Percentiles rank a stretch among this genome's conserved stretches.
phyloP scores from a whole-genome alignment of 768 basidiomycete species.

The Leucocoprinus sp. region DNA sequence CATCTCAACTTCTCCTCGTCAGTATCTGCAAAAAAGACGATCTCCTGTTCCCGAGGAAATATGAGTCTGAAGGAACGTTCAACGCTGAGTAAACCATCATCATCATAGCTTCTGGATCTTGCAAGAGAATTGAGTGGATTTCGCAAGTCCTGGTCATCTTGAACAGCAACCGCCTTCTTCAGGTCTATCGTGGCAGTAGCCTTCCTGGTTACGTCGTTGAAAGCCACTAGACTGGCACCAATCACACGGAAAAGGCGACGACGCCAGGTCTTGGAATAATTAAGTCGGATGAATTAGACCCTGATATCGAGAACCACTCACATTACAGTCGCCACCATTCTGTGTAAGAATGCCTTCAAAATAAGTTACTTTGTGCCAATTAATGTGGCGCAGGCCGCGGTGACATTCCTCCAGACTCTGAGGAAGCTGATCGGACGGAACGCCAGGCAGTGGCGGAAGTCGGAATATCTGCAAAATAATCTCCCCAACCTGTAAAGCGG shows the following conservation, averaged over 20 bases:
- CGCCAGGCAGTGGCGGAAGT: slow-evolving; percentile 80
- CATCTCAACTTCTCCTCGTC: slow-evolving; percentile 83
- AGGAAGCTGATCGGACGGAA: slow-evolving; percentile 70
- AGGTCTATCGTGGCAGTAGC: slow-evolving; percentile 87
- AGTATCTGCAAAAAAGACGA: slow-evolving; percentile 86
- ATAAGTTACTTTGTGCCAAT: slow-evolving; percentile 93
- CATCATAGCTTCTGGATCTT: slow-evolving; percentile 32
- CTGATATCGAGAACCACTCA: slow-evolving; percentile 30
- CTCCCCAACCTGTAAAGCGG: slow-evolving; percentile 73
- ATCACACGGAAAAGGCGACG: slow-evolving; percentile 78
- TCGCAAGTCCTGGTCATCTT: slow-evolving; percentile 63
- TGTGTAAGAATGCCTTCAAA: slow-evolving; percentile 92
- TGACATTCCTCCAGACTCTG: slow-evolving; percentile 91
- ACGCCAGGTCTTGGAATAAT: slow-evolving; percentile 56
- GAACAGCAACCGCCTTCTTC: slow-evolving; percentile 69
- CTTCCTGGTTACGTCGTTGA: slow-evolving; percentile 89
- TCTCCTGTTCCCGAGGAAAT: slow-evolving; percentile 72
- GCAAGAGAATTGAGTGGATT: slow-evolving; percentile 35
- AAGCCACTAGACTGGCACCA: slow-evolving; percentile 80
- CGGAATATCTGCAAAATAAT: slow-evolving; percentile 87
- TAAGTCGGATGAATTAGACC: background rate
- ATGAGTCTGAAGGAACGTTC: slow-evolving; percentile 80
- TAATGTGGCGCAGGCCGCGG: slow-evolving; percentile 79
- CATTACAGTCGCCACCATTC: slow-evolving; percentile 85
- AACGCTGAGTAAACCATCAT: slow-evolving; percentile 58